Evolutionary conservation across 1,139 yeast genomes (phyloP).

Genomic region (Torulaspora pretoriensis): DNA sequence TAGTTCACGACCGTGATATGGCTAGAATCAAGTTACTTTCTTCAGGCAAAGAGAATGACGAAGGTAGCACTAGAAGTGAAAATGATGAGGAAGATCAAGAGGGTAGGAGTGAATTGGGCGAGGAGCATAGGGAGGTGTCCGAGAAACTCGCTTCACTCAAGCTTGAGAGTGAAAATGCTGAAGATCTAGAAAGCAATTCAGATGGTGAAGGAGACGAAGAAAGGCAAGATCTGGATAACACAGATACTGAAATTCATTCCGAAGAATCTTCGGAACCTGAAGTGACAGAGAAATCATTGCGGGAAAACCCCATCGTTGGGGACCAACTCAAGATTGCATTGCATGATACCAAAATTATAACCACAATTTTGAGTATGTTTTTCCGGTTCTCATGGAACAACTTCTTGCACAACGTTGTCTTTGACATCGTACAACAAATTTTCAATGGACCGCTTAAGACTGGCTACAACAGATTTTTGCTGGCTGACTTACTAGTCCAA

Average conservation of each 20-base stretch:
- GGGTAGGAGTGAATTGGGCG: constrained; percentile 2
- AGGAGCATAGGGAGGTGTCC: constrained; percentile 14
- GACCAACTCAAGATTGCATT: constrained; percentile 83
- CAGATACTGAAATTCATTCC: constrained; percentile 22
- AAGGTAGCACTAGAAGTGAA: neutral
- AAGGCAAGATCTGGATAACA: constrained; percentile 1
- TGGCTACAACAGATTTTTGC: constrained; percentile 79
- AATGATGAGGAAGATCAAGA: constrained; percentile 8
- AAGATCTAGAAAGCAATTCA: constrained; percentile 8
- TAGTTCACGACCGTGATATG: constrained; percentile 71
- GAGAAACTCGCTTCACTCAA: constrained; percentile 21
- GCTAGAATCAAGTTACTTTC: constrained; percentile 43
- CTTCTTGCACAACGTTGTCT: constrained; percentile 92
- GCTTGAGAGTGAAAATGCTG: constrained; percentile 12
- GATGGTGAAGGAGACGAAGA: constrained; percentile 16
- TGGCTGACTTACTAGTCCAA: constrained; percentile 74
- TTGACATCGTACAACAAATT: constrained; percentile 94
- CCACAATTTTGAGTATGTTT: constrained; percentile 79
- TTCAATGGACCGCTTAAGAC: constrained; percentile 91
- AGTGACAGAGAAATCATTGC: constrained; percentile 25
- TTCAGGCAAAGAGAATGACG: constrained; percentile 8
- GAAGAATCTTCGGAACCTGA: constrained; percentile 30
- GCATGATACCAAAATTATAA: constrained; percentile 73
- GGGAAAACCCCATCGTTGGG: constrained; percentile 77
- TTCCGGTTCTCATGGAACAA: constrained; percentile 97